Percentiles rank a stretch among this genome's conserved stretches.
phyloP scores from a whole-genome alignment of 2,329 filamentous ascomycete genomes.

The Penicillium rolfsii region DNA sequence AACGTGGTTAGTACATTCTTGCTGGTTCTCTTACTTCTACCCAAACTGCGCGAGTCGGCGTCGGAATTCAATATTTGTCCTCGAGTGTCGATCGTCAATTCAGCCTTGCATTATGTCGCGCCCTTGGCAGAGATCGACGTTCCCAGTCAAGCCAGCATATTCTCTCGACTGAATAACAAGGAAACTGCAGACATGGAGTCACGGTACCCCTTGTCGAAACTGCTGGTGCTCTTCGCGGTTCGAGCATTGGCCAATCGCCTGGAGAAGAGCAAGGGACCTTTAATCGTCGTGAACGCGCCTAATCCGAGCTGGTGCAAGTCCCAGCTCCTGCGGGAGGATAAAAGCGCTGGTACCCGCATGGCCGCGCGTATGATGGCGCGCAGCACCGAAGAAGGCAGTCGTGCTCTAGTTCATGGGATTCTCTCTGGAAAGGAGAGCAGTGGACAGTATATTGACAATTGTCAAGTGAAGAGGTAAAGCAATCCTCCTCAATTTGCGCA shows the following conservation, averaged over 20 bases:
- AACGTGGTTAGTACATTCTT: slow-evolving; percentile 56
- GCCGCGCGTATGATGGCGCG: slow-evolving; percentile 22
- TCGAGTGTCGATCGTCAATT: slow-evolving; percentile 24
- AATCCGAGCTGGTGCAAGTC: slow-evolving; percentile 51
- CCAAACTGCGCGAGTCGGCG: slow-evolving; percentile 46
- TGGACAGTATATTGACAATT: slow-evolving; percentile 27
- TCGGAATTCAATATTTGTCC: slow-evolving; percentile 19
- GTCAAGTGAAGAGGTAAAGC: slow-evolving; percentile 22
- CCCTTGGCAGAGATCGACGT: slow-evolving; percentile 18
- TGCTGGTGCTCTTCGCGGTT: slow-evolving; percentile 25
- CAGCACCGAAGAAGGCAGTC: slow-evolving; percentile 25
- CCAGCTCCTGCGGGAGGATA: slow-evolving; percentile 23
- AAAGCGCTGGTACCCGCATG: slow-evolving; percentile 18
- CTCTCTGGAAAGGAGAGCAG: slow-evolving; percentile 19
- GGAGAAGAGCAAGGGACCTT: slow-evolving; percentile 1
- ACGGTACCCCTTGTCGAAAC: slow-evolving; percentile 25
- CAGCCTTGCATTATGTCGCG: slow-evolving; percentile 25
- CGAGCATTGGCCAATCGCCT: slow-evolving; percentile 18
- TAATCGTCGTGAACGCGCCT: slow-evolving; percentile 45
- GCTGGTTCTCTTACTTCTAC: slow-evolving; percentile 51
- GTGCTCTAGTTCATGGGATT: slow-evolving; percentile 26
- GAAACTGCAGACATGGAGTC: slow-evolving; percentile 19
- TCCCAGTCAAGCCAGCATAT: slow-evolving; percentile 14
- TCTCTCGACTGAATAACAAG: slow-evolving; percentile 19
- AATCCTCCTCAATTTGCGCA: background rate